Evolutionary conservation across 2,329 filamentous ascomycete species (phyloP), one percentile per base, ranked within the genome.

Genomic region (Aureobasidium lini): DNA sequence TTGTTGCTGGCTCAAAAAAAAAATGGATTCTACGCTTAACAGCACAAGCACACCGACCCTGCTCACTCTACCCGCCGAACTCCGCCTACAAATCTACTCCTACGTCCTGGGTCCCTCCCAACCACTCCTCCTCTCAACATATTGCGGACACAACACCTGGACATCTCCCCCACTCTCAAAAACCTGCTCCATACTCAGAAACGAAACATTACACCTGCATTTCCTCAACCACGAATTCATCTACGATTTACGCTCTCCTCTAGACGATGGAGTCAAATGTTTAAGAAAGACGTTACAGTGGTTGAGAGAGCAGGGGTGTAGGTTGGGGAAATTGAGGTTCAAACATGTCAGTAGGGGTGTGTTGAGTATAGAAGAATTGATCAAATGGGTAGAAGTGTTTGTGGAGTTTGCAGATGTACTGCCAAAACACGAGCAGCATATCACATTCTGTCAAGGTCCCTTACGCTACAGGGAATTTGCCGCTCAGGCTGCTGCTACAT

Each of bases 11-110:
- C 48, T 39, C 34, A 10, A 31, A 8, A 31, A 10, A 31, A 8
- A 31, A 29, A 50, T 39, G 46, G 29, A 8, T 18, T 15, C 47
- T 23, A 23, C 23, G 23, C 23, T 23, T 3, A 2, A 23, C 23
- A 23, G 23, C 23, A 23, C 23, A 23, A 9, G 6, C 23, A 53
- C 40, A 6, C 23, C 52, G 16, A 32, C 52, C 6, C 32, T 57
- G 1, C 42, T 48, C 23, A 23, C 11, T 6, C 54, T 57, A 9
- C 54, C 54, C 16, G 18, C 43, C 13, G 54, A 57, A 40, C 42
- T 57, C 1, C 54, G 54, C 13, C 43, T 57, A 1, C 54, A 57
- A 16, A 57, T 57, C 43, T 54, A 54, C 29, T 13, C 9, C n/a
- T 44, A 43, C 28, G n/a, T 54, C n/a, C 39, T 57, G 6, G 44